These are phyloP conservation scores for Helotiales sp. DNA, from an alignment of 2,329 filamentous ascomycete genomes.

Conservation along the genomic window DNA sequence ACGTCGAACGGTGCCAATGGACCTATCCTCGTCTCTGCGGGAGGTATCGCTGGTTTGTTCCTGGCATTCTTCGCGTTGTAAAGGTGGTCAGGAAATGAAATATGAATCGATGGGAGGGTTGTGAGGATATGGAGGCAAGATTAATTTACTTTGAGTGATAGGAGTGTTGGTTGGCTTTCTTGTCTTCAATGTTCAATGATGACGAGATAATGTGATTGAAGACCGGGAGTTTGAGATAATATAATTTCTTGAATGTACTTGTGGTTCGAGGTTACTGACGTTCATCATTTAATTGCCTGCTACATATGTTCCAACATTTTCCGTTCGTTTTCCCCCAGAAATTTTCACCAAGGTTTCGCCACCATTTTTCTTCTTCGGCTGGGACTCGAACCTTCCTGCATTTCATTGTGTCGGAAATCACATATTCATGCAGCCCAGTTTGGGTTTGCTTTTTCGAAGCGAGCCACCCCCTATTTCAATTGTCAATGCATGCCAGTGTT, in stretches of 20 bases:
- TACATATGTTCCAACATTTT: background rate
- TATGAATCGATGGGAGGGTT: background rate
- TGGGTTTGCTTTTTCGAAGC: background rate
- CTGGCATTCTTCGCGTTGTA: slow-evolving; percentile 12
- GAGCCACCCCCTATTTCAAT: background rate
- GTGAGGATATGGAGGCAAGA: background rate
- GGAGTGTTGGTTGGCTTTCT: background rate
- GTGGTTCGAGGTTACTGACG: background rate
- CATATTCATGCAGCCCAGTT: background rate
- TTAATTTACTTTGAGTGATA: background rate
- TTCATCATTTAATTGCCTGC: background rate
- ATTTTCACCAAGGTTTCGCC: too few relatives aligned
- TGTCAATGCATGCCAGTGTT: too few relatives aligned
- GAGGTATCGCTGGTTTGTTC: slow-evolving; percentile 3
- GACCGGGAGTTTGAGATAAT: background rate
- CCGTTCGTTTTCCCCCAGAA: too few relatives aligned
- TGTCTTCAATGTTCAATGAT: background rate
- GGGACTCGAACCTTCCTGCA: too few relatives aligned
- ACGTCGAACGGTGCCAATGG: slow-evolving; percentile 1
- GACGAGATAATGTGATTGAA: background rate
- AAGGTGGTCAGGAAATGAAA: background rate
- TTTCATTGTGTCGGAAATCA: background rate
- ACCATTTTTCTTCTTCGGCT: too few relatives aligned
- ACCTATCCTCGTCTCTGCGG: background rate
- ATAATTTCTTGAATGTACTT: background rate